Evolutionary conservation across 768 basidiomycete genomes (phyloP).

Genomic region (Collybiopsis luxurians): DNA sequence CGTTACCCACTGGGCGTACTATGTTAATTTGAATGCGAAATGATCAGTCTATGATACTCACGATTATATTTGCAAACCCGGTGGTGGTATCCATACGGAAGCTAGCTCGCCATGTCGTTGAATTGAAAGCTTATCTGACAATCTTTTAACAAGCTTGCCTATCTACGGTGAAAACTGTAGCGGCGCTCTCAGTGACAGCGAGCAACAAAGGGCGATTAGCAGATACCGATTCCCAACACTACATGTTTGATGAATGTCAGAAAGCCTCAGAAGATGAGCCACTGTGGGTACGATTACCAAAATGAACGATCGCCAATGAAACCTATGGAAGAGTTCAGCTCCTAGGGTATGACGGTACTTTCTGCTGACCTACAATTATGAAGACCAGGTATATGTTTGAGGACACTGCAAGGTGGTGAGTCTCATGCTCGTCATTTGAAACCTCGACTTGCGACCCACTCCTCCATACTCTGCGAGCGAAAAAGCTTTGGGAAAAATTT

Average conservation of each 20-base stretch:
- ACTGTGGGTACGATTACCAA: constrained; percentile 30
- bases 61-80: constrained; percentile 33
- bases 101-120: constrained; percentile 18
- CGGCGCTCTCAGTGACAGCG: not conserved
- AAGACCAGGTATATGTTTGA: constrained; percentile 36
- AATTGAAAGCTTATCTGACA: not conserved
- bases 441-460: constrained; percentile 23
- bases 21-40: too few species aligned
- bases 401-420: constrained; percentile 33
- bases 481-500: constrained; percentile 35
- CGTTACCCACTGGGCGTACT: constrained; percentile 41
- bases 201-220: not conserved
- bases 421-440: not conserved
- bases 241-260: constrained; percentile 1
- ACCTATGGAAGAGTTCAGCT: constrained; percentile 23
- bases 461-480: constrained; percentile 50
- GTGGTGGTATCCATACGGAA: constrained; percentile 30
- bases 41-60: too few species aligned
- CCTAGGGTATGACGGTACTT: not conserved
- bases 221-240: constrained; percentile 42
- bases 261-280: not conserved
- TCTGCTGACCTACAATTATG: constrained; percentile 34
- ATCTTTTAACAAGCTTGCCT: constrained; percentile 25
- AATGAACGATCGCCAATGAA: constrained; percentile 38
- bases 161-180: constrained; percentile 43